Evolutionary conservation across 2,329 filamentous ascomycete genomes (phyloP).

Genomic region (Periconia macrospinosa): DNA sequence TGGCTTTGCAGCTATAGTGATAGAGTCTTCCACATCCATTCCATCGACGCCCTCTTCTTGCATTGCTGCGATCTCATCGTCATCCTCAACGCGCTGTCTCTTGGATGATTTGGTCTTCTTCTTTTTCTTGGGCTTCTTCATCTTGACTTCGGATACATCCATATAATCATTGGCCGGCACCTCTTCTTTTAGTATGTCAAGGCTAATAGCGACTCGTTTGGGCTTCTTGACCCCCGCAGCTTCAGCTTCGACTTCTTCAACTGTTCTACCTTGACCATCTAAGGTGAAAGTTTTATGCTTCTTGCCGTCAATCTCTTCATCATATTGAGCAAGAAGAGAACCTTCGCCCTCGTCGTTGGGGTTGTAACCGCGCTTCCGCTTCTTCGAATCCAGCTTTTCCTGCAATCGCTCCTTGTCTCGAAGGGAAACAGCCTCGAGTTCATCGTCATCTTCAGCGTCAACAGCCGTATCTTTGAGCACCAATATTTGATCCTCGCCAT

Average conservation of each 20-base stretch:
- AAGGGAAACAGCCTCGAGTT: conserved; percentile 77
- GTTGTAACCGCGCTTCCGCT: conserved; percentile 86
- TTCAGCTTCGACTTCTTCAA: conserved; percentile 62
- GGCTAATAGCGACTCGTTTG: conserved; percentile 71
- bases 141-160: conserved; percentile 81
- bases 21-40: conserved; percentile 74
- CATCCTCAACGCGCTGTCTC: conserved; percentile 52
- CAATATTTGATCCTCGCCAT: conserved; percentile 81
- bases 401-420: conserved; percentile 71
- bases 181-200: conserved; percentile 71
- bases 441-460: conserved; percentile 80
- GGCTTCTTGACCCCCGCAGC: conserved; percentile 56
- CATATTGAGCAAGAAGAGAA: conserved; percentile 84
- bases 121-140: conserved; percentile 64
- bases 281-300: conserved; percentile 87
- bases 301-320: conserved; percentile 91
- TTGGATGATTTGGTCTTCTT: conserved; percentile 34
- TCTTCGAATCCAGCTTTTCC: conserved; percentile 83
- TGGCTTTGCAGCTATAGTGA: conserved; percentile 25
- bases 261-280: conserved; percentile 71
- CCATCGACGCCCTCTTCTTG: conserved; percentile 33
- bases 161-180: conserved; percentile 82
- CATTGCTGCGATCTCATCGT: conserved; percentile 57
- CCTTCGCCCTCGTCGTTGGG: conserved; percentile 71
- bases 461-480: conserved; percentile 94